Evolutionary conservation across 305 asterid species (phyloP).

Genomic region (Fraxinus platypoda): DNA sequence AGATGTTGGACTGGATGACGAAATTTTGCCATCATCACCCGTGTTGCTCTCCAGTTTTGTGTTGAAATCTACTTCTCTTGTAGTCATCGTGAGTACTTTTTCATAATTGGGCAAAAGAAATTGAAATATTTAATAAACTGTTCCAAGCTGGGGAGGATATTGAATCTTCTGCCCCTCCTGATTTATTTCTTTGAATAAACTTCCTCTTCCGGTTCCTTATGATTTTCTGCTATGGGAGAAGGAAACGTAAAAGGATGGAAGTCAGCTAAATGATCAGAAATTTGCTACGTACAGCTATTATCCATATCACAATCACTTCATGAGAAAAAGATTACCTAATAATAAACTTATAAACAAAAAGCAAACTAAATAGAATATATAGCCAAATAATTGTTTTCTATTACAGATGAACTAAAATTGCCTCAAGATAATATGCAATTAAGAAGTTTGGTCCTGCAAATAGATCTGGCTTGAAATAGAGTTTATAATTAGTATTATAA

Average conservation of each 20-base stretch:
- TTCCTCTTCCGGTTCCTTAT: constrained; percentile 8
- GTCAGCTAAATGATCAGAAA: neutral
- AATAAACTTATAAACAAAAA: neutral
- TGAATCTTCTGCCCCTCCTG: constrained; percentile 5
- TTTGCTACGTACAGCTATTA: neutral
- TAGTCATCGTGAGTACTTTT: constrained; percentile 40
- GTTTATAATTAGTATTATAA: neutral
- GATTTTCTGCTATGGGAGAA: constrained; percentile 6
- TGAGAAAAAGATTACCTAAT: neutral
- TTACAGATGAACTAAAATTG: neutral
- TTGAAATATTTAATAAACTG: neutral
- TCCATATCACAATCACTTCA: neutral
- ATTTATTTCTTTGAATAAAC: neutral
- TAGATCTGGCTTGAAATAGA: neutral
- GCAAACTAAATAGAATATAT: neutral
- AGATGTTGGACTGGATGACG: constrained; percentile 35
- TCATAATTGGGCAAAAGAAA: constrained; percentile 20
- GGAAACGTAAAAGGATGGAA: neutral
- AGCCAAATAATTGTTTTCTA: neutral
- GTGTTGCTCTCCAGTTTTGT: constrained; percentile 34
- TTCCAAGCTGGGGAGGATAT: neutral
- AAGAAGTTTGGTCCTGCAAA: neutral
- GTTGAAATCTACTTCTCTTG: constrained; percentile 34
- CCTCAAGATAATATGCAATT: neutral
- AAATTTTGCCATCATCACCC: constrained; percentile 6